Evolutionary conservation across 2,329 filamentous ascomycete species (phyloP), one percentile per base, ranked within the genome.

Genomic region (Aulographum hederae): DNA sequence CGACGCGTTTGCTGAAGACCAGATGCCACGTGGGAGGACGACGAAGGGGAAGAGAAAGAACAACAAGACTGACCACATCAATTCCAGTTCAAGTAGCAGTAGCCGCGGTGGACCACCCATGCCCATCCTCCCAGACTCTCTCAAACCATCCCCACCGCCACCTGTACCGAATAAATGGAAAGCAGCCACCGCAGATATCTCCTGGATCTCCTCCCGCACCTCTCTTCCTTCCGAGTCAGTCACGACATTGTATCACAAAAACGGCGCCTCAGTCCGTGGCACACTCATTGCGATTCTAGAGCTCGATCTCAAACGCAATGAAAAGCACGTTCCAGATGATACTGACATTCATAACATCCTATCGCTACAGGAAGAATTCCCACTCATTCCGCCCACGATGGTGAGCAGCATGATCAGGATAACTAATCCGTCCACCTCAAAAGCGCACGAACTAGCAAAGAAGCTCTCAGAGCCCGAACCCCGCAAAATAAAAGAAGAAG

Each of bases 1-100:
- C n/a, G 82, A 94, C 35, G 82, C 69, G 0, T 93, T 93, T 46
- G 72, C 69, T 15, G 63, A 69, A 25, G 63, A 64, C 0, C 63
- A 70, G 12, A 53, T 61, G 12, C 50, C 54, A 1, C 48, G 49
- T 1, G 45, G 46, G 5, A 46, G 48, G 11, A 49, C 52, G 32
- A 51, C 54, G 44, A 55, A 58, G 36, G 49, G 54, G 14, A 62
- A 58, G 38, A 48, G 48, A 5, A 69, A 58, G 39, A 54, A 51
- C 32, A 56, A 54, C 36, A 41, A 44, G 28, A 33, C 29, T n/a
- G 18, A 56, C 49, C 27, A 51, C 46, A 23, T 27, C 46, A 37
- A 34, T 45, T 43, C 37, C 56, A 40, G 6, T 32, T 47, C 44
- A 6, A 48, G 47, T 10, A 45, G 41, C 19, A 39, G 41, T 12